A percentile compares a stretch with the other conserved stretches of the same genome.
Evolutionary conservation across 2,329 filamentous ascomycete species (phyloP).

Genomic region (Ascochyta rabiei): DNA sequence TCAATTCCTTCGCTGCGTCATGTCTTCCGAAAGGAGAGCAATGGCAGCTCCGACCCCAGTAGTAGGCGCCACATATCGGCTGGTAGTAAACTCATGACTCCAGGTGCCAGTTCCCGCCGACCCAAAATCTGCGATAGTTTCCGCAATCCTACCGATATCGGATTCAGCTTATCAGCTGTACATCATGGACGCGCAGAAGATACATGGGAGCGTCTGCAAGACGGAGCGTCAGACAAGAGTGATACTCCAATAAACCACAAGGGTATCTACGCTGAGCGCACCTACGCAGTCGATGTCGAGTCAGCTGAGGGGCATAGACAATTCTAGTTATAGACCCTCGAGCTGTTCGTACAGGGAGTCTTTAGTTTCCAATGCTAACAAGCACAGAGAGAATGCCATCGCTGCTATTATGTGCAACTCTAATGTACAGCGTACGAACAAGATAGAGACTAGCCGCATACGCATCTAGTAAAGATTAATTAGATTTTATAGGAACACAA

Average conservation of each 20-base stretch:
- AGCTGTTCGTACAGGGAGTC: too few species aligned
- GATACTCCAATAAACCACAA: constrained; percentile 8
- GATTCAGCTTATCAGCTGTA: constrained; percentile 13
- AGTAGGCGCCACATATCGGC: background rate
- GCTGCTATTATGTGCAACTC: too few species aligned
- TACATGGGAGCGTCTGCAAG: constrained; percentile 19
- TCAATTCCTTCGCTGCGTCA: constrained; percentile 23
- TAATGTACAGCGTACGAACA: too few species aligned
- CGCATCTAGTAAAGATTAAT: too few species aligned
- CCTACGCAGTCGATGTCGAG: constrained; percentile 18
- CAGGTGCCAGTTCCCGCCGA: background rate
- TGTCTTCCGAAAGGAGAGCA: constrained; percentile 8
- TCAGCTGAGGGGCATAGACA: background rate
- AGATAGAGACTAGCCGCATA: too few species aligned
- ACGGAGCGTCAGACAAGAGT: constrained; percentile 18
- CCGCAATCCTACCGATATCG: constrained; percentile 4
- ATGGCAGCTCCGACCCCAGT: constrained; percentile 10
- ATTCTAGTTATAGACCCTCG: background rate
- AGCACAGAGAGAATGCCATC: too few species aligned
- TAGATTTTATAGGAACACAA: too few species aligned
- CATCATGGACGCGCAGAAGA: constrained; percentile 15
- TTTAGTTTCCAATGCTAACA: too few species aligned
- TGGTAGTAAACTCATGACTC: constrained; percentile 1
- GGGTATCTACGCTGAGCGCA: constrained; percentile 8
- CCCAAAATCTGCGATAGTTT: background rate